These are phyloP conservation scores for Saccharomycodes ludwigii DNA, from an alignment of 805 yeast species.

Conservation along the genomic window DNA sequence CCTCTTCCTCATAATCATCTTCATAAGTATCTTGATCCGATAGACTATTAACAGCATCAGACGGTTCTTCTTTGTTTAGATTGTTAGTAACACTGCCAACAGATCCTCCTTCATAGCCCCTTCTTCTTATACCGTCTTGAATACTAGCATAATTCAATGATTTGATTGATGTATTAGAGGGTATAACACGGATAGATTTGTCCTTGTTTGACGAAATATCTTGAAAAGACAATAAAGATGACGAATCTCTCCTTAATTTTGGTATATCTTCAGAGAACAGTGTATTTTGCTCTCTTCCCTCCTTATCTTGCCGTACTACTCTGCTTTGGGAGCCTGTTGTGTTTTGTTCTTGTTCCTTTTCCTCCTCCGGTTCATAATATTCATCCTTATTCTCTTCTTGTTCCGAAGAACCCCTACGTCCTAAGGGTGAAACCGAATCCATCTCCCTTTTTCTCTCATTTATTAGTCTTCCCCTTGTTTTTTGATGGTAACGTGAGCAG, in stretches of 20 bases:
- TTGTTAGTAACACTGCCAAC: no score
- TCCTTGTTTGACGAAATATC: slow-evolving; percentile 24
- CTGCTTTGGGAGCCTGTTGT: no score
- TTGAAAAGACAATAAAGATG: slow-evolving; percentile 21
- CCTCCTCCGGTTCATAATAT: background rate
- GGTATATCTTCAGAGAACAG: no score
- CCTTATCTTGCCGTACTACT: no score
- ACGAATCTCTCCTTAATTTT: slow-evolving; percentile 8
- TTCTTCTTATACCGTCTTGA: slow-evolving; percentile 18
- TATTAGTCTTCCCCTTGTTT: background rate
- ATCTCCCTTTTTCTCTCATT: background rate
- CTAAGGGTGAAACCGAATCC: background rate
- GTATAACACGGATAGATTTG: slow-evolving; percentile 18
- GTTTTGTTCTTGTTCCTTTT: no score
- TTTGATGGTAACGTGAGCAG: no score
- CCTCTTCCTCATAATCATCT: slow-evolving; percentile 18
- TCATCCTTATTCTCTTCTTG: slow-evolving; percentile 1
- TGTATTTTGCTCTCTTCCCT: no score
- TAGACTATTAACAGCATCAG: slow-evolving; percentile 6
- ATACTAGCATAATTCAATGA: slow-evolving; percentile 10
- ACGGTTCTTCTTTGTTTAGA: slow-evolving; percentile 6
- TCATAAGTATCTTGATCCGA: slow-evolving; percentile 14
- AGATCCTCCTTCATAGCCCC: slow-evolving; percentile 15
- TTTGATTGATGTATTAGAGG: slow-evolving; percentile 9
- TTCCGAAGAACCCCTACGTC: background rate